Percentiles rank a stretch among this genome's conserved stretches.
Evolutionary conservation across 495 filamentous ascomycete species (phyloP).

Genomic region (Peziza echinospora): DNA sequence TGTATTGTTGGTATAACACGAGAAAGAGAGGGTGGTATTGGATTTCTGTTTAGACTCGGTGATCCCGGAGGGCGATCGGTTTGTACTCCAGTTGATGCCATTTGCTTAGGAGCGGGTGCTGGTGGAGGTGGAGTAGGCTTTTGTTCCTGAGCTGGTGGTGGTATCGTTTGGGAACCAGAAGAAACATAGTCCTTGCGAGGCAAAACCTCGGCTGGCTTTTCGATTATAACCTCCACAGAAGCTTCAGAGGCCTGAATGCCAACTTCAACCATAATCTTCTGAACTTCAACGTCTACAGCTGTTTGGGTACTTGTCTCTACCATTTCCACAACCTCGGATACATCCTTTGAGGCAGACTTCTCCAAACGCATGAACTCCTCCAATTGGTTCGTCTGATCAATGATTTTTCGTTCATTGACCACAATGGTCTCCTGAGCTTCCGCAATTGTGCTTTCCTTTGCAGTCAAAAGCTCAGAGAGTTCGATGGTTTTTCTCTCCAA

Average conservation of each 20-base stretch:
- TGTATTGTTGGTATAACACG: slow-evolving; percentile 37
- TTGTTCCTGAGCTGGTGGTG: slow-evolving; percentile 3
- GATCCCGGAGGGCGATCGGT: slow-evolving; percentile 30
- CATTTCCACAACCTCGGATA: neutral
- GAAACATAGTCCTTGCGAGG: too few species aligned
- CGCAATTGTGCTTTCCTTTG: neutral
- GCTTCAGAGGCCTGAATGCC: too few species aligned
- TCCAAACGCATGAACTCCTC: neutral
- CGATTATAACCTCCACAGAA: too few species aligned
- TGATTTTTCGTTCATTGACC: neutral
- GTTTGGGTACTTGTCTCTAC: neutral
- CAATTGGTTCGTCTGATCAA: neutral
- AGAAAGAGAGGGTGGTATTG: slow-evolving; percentile 20
- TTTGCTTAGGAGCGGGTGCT: slow-evolving; percentile 20
- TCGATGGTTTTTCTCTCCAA: neutral
- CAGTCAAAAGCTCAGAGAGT: neutral
- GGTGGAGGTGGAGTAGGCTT: slow-evolving; percentile 5
- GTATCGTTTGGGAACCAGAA: slow-evolving; percentile 1
- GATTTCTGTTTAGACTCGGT: neutral
- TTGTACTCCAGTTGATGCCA: slow-evolving; percentile 46
- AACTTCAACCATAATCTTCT: too few species aligned
- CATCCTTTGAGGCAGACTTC: neutral
- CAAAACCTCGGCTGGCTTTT: too few species aligned
- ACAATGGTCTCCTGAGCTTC: neutral
- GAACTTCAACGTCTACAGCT: neutral